Conservation (phyloP, 2,329 filamentous ascomycete genomes). For the Neofusicoccum ribis region DNA sequence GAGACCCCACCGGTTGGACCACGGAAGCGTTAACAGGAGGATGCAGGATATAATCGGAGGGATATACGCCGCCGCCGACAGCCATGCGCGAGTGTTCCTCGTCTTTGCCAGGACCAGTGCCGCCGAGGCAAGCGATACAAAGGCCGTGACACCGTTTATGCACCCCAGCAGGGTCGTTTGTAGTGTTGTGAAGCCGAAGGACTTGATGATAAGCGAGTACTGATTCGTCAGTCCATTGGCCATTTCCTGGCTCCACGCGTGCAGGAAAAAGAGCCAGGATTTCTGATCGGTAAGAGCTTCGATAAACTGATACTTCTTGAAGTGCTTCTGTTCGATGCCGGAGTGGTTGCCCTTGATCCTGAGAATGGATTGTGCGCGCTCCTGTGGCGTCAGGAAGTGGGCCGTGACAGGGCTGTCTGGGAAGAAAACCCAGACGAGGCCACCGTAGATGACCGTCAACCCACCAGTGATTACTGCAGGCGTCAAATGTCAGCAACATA, state of each 20-base stretch:
- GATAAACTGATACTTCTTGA: slow-evolving; percentile 33
- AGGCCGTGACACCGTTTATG: slow-evolving; percentile 24
- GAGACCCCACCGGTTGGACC: slow-evolving; percentile 41
- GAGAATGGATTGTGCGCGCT: slow-evolving; percentile 28
- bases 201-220: slow-evolving; percentile 44
- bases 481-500: too few relatives aligned
- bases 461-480: slow-evolving; percentile 34
- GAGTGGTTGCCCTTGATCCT: slow-evolving; percentile 40
- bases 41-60: slow-evolving; percentile 40
- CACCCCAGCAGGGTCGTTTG: slow-evolving; percentile 36
- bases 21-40: slow-evolving; percentile 38
- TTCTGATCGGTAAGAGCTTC: slow-evolving; percentile 36
- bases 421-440: slow-evolving; percentile 40
- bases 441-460: slow-evolving; percentile 36
- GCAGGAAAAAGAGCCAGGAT: slow-evolving; percentile 39
- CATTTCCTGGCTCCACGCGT: slow-evolving; percentile 41
- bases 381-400: not conserved
- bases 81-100: slow-evolving; percentile 30
- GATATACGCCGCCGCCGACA: slow-evolving; percentile 36
- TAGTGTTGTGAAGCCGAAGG: slow-evolving; percentile 44
- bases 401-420: slow-evolving; percentile 38
- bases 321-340: slow-evolving; percentile 30
- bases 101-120: slow-evolving; percentile 33
- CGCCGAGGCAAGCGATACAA: slow-evolving; percentile 31
- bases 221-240: slow-evolving; percentile 42